Base-by-base conservation (phyloP, 1,284 basidiomycete species). In the Volvariella surrecta region DNA sequence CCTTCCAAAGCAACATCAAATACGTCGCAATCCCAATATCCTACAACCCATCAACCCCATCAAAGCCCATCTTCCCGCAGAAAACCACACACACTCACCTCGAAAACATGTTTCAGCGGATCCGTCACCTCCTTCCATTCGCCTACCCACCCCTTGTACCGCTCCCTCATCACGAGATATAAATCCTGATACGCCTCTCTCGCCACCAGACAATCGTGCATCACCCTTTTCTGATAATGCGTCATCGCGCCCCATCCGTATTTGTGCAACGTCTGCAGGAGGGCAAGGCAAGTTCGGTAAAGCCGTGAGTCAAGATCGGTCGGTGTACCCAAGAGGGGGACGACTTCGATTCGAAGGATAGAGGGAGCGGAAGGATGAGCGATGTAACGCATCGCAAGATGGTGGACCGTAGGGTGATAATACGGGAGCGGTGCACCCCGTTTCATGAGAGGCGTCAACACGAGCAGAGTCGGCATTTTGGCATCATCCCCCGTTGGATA, bases 21-120 rank as follows among this genome's bases (percentile, higher is more conserved):
- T 87, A 98, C 0, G 92, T 91, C 2, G 91, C 93, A 39, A 95
- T 91, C 1, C 88, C 89, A 37, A 95, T 84, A 59, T 96, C 92
- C 79, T 83, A 28, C n/a, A 31, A 31, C n/a, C n/a, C n/a, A n/a
- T n/a, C 30, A 31, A 31, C 9, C 9, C 9, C 30, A 35, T 35
- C 34, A 35, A 15, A 19, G 34, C 18, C 34, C 6, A 35, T 35
- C 15, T 35, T 15, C 6, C 15, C 18, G n/a, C n/a, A 35, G n/a
- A 19, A 35, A 8, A 35, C 34, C 17, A 40, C 11, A 40, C 18
- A 18, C 20, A 39, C 65, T 44, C 46, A 80, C 86, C 74, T 87
- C 88, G 51, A 86, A 92, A 3, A 93, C 87, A 60, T 94, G 88
- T 61, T 94, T 89, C 41, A 82, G 57, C 6, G 89, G 84, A 66